These are phyloP conservation scores for Litsea cubeba DNA, from an alignment of 164 flowering plant genomes.

Conservation along the genomic window DNA sequence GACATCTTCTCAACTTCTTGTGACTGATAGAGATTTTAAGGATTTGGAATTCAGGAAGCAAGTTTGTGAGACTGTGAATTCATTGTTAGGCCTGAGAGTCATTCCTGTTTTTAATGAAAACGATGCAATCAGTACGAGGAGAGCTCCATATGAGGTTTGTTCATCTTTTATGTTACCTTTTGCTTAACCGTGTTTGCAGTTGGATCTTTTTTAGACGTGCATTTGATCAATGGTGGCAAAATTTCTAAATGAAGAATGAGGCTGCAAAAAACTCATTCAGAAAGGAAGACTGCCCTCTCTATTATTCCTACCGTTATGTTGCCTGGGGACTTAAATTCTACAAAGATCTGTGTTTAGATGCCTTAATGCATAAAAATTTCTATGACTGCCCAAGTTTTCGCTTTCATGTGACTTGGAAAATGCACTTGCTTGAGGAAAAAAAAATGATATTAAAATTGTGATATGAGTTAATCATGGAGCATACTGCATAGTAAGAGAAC, in stretches of 20 bases:
- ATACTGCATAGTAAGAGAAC: background rate
- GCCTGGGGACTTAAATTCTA: too few species aligned
- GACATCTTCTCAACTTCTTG: conserved; percentile 87
- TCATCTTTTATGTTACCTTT: conserved; percentile 7
- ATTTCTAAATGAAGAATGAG: too few species aligned
- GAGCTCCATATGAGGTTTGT: conserved; percentile 88
- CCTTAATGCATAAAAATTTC: too few species aligned
- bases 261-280: too few species aligned
- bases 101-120: conserved; percentile 96
- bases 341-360: too few species aligned
- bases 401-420: background rate
- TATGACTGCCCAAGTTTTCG: background rate
- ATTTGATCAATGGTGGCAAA: background rate
- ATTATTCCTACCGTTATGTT: too few species aligned
- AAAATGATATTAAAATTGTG: too few species aligned
- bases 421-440: background rate
- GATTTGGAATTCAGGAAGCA: conserved; percentile 71
- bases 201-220: background rate
- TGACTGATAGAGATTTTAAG: conserved; percentile 88
- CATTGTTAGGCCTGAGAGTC: conserved; percentile 59
- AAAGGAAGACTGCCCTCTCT: too few species aligned
- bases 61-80: conserved; percentile 64
- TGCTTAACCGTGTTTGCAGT: background rate
- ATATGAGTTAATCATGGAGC: background rate
- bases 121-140: conserved; percentile 92